These are phyloP conservation scores for Starmera pachycereana DNA, from an alignment of 805 yeast species.

Conservation along the genomic window DNA sequence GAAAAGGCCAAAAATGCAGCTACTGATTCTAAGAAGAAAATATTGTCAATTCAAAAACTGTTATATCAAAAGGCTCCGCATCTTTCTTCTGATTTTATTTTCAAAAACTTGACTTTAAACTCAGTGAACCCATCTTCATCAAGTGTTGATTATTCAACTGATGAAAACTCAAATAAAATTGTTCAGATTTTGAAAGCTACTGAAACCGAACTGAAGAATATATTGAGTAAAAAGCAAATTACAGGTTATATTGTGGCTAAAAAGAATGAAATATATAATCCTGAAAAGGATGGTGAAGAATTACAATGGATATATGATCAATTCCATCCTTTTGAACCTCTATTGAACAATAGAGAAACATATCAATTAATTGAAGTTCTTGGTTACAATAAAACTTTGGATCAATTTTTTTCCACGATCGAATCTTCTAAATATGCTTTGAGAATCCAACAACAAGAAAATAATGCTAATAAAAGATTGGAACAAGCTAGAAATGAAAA, in stretches of 20 bases:
- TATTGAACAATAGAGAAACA: constrained; percentile 24
- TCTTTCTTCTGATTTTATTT: constrained; percentile 70
- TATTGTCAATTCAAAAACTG: constrained; percentile 57
- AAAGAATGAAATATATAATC: constrained; percentile 39
- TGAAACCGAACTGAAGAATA: constrained; percentile 28
- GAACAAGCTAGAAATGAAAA: constrained; percentile 70
- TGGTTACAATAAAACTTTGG: constrained; percentile 78
- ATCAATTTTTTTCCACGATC: constrained; percentile 72
- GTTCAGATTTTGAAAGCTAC: constrained; percentile 36
- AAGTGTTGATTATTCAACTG: constrained; percentile 20
- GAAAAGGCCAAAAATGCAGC: constrained; percentile 11
- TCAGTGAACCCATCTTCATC: constrained; percentile 38
- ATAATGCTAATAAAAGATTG: constrained; percentile 63
- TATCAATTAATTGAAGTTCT: constrained; percentile 32
- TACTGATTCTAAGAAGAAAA: constrained; percentile 26
- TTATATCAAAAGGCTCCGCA: constrained; percentile 60
- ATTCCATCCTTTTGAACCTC: constrained; percentile 60
- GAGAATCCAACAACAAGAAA: constrained; percentile 65
- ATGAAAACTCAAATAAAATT: constrained; percentile 20
- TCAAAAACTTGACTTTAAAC: constrained; percentile 36
- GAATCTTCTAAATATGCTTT: constrained; percentile 74
- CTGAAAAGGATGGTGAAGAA: constrained; percentile 29
- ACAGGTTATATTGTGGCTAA: constrained; percentile 59
- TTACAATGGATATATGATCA: constrained; percentile 48
- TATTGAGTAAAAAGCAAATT: constrained; percentile 26